These are phyloP conservation scores for Cladosporium sp. DNA, from an alignment of 2,329 filamentous ascomycete species.

Conservation along the genomic window DNA sequence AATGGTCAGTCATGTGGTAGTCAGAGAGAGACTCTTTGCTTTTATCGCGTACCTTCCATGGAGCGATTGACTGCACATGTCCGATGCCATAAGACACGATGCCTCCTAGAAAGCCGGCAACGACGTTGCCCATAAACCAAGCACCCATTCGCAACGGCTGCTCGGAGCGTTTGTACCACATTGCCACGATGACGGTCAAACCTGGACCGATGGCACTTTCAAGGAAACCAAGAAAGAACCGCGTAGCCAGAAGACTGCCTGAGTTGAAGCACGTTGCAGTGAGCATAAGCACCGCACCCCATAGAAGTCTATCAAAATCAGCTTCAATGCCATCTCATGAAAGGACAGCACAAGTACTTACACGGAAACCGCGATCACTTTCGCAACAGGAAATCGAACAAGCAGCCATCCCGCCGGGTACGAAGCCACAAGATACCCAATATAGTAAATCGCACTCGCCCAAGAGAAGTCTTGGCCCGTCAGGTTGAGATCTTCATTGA, in stretches of 20 bases:
- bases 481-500: not conserved
- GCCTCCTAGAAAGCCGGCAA: conserved; percentile 59
- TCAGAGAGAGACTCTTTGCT: not conserved
- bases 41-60: not conserved
- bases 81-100: conserved; percentile 59
- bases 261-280: conserved; percentile 1
- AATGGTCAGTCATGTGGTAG: not conserved
- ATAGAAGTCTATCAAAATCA: not conserved
- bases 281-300: not conserved
- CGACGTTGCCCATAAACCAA: conserved; percentile 66
- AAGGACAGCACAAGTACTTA: not conserved
- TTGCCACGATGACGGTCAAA: conserved; percentile 61
- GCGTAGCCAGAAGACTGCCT: conserved; percentile 45
- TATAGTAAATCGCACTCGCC: not conserved
- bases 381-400: not conserved
- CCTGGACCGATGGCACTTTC: conserved; percentile 65
- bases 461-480: conserved; percentile 3
- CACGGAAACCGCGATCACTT: not conserved
- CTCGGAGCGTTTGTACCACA: conserved; percentile 69
- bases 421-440: not conserved
- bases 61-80: not conserved
- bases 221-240: conserved; percentile 64
- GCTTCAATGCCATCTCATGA: not conserved
- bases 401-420: not conserved
- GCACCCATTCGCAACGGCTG: conserved; percentile 59